Evolutionary conservation across 768 basidiomycete genomes (phyloP).

Genomic region (Tricholoma sp.): DNA sequence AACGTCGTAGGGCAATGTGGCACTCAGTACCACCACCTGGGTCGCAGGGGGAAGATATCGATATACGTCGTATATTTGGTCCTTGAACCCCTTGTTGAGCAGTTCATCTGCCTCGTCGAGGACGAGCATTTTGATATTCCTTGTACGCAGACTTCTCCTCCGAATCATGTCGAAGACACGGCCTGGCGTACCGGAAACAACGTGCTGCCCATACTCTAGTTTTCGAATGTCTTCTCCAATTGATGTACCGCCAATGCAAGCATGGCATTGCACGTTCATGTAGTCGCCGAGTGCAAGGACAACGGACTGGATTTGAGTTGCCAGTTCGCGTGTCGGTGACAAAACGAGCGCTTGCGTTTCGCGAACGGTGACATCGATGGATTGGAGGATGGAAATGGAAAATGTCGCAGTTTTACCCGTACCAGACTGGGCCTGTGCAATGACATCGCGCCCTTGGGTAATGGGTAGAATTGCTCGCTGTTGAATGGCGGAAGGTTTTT

Average conservation of each 20-base stretch:
- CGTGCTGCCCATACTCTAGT: conserved; percentile 95
- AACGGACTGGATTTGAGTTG: conserved; percentile 98
- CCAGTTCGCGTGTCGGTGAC: conserved; percentile 97
- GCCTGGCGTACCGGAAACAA: conserved; percentile 95
- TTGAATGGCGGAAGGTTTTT: conserved; percentile 98
- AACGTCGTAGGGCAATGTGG: conserved; percentile 94
- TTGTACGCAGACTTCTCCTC: conserved; percentile 84
- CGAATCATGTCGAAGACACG: conserved; percentile 99
- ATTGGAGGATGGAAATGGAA: conserved; percentile 96
- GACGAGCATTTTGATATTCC: conserved; percentile 97
- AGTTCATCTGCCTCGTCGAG: conserved; percentile 96
- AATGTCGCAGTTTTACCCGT: conserved; percentile 99
- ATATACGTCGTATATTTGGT: conserved; percentile 99
- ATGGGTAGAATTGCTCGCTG: conserved; percentile 97
- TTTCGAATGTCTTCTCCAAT: conserved; percentile 98
- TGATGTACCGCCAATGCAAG: conserved; percentile 95
- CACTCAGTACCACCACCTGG: conserved; percentile 94
- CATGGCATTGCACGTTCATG: conserved; percentile 99
- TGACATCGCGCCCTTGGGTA: conserved; percentile 93
- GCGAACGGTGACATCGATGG: conserved; percentile 91
- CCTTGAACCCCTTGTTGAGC: conserved; percentile 97
- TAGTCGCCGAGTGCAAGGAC: conserved; percentile 96
- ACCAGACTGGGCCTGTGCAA: conserved; percentile 98
- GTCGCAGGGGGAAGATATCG: conserved; percentile 95
- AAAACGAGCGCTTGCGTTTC: conserved; percentile 96